phyloP scores from a whole-genome alignment of 352 stramenopile genomes.

The Phytophthora brassicae region DNA sequence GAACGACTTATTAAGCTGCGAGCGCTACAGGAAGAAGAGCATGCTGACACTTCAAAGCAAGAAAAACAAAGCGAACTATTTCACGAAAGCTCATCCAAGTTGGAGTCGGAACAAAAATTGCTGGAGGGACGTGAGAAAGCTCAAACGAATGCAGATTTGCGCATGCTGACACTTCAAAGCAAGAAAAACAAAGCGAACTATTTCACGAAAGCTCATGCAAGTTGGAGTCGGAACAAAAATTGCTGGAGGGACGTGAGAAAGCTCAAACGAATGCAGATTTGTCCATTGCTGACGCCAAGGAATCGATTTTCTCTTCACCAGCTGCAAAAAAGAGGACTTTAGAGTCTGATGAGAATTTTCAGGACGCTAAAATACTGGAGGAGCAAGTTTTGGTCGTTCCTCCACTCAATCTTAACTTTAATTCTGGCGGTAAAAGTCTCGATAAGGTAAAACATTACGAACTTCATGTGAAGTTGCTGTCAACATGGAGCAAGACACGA shows the following conservation, averaged over 20 bases:
- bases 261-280: background rate
- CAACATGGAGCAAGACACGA: conserved; percentile 63
- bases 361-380: conserved; percentile 2
- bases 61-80: background rate
- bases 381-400: conserved; percentile 24
- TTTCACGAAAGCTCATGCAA: background rate
- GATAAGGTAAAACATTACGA: conserved; percentile 19
- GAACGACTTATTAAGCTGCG: conserved; percentile 58
- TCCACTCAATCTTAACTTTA: conserved; percentile 26
- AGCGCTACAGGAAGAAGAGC: conserved; percentile 43
- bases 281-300: conserved; percentile 9
- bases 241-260: background rate
- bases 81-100: background rate
- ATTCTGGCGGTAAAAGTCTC: background rate
- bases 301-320: background rate
- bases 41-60: background rate
- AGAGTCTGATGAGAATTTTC: background rate
- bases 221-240: background rate
- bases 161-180: conserved; percentile 2
- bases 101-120: background rate
- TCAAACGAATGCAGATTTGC: background rate
- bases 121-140: background rate
- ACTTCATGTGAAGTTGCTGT: conserved; percentile 67
- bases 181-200: background rate
- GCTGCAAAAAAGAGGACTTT: background rate